phyloP scores from a whole-genome alignment of 2,329 filamentous ascomycete species.

The Venturia oleaginea region DNA sequence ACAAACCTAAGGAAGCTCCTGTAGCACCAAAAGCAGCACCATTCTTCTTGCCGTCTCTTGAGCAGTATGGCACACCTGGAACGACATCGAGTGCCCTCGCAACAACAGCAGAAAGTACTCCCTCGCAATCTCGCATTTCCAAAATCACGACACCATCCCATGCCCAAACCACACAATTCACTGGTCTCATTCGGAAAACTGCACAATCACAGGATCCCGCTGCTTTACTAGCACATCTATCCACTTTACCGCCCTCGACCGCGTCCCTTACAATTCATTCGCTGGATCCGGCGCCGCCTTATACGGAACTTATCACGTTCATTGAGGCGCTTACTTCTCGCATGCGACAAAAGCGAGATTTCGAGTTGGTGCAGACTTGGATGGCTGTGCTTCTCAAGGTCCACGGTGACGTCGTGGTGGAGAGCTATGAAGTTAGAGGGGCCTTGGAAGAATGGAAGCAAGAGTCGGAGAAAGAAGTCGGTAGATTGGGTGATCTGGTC shows the following conservation, averaged over 20 bases:
- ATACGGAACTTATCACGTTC: conserved; percentile 68
- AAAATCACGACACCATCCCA: conserved; percentile 1
- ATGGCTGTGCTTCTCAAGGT: conserved; percentile 88
- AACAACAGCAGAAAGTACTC: conserved; percentile 18
- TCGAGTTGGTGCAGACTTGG: conserved; percentile 92
- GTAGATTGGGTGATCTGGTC: conserved; percentile 8
- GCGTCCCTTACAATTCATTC: conserved; percentile 89
- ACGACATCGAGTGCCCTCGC: conserved; percentile 15
- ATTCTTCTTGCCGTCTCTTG: conserved; percentile 77
- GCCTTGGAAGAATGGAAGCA: conserved; percentile 8
- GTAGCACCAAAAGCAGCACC: conserved; percentile 91
- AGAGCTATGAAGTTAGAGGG: conserved; percentile 11
- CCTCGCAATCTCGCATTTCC: conserved; percentile 9
- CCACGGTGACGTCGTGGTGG: conserved; percentile 49
- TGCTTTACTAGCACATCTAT: conserved; percentile 67
- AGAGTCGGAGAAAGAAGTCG: conserved; percentile 7
- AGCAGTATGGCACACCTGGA: conserved; percentile 23
- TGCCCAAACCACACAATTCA: conserved; percentile 32
- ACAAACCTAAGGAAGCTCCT: conserved; percentile 85
- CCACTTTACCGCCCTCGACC: conserved; percentile 70
- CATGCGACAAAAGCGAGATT: conserved; percentile 64
- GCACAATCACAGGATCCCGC: conserved; percentile 51
- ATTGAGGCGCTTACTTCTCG: conserved; percentile 68
- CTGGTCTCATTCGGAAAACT: conserved; percentile 32
- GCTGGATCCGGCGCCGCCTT: conserved; percentile 44